Conservation (phyloP, 2,329 filamentous ascomycete genomes). For the Drechslerella dactyloides region DNA sequence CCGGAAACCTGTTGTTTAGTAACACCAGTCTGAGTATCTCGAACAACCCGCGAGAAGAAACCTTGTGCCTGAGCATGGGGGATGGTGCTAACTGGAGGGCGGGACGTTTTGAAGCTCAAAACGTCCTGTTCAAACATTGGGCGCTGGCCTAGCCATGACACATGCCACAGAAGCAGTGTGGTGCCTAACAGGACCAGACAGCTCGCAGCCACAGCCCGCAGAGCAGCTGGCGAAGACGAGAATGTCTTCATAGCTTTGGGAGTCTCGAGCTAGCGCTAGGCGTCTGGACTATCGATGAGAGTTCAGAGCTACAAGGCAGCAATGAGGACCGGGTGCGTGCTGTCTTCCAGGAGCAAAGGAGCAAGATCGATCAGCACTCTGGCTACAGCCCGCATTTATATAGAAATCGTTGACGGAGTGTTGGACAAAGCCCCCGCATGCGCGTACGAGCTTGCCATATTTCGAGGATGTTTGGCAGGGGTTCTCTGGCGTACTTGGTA, state of each 20-base stretch:
- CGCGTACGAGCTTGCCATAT: not conserved
- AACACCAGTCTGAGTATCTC: conserved; percentile 54
- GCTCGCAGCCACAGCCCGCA: conserved; percentile 42
- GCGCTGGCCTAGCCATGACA: conserved; percentile 41
- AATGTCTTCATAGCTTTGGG: conserved; percentile 33
- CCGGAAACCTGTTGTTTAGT: conserved; percentile 54
- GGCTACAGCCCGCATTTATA: conserved; percentile 11
- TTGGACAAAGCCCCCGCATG: conserved; percentile 8
- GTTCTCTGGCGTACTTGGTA: conserved; percentile 4
- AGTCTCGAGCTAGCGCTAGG: conserved; percentile 20
- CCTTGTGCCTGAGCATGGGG: conserved; percentile 27
- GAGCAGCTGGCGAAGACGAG: conserved; percentile 27
- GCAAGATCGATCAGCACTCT: conserved; percentile 20
- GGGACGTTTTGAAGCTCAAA: conserved; percentile 38
- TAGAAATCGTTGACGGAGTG: conserved; percentile 28
- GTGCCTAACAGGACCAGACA: conserved; percentile 41
- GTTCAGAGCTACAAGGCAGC: conserved; percentile 47
- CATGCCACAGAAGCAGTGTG: conserved; percentile 39
- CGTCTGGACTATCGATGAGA: conserved; percentile 41
- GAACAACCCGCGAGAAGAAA: conserved; percentile 42
- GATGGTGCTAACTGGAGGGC: conserved; percentile 47
- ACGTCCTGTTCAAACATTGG: conserved; percentile 27
- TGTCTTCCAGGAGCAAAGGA: conserved; percentile 23
- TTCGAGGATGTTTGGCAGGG: not conserved
- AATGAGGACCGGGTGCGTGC: conserved; percentile 6